Conservation (phyloP, 2,329 filamentous ascomycete genomes). For the Macrophomina pseudophaseolina region DNA sequence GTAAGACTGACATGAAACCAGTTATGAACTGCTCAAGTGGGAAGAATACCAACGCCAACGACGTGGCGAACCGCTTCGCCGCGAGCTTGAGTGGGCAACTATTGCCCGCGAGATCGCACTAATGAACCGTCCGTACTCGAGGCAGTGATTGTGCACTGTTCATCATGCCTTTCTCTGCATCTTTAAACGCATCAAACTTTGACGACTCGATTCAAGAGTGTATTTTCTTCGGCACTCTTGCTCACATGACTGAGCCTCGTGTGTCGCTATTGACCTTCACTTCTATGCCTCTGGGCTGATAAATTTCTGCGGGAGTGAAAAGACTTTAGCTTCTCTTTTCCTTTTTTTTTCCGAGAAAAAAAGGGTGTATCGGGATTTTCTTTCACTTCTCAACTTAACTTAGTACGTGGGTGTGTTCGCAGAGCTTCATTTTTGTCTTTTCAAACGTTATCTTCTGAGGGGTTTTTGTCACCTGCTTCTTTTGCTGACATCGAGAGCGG, state of each 20-base stretch:
- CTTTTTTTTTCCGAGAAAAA: not conserved
- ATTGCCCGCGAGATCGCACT: constrained; percentile 88
- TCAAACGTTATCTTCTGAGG: not conserved
- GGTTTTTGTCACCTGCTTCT: not conserved
- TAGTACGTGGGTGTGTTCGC: not conserved
- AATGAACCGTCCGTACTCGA: constrained; percentile 93
- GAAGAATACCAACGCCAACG: constrained; percentile 75
- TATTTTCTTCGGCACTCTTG: not conserved
- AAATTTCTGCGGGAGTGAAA: not conserved
- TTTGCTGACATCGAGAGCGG: not conserved
- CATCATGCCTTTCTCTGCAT: not conserved
- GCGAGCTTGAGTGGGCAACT: constrained; percentile 90
- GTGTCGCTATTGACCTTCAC: constrained; percentile 2
- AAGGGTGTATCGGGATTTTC: not conserved
- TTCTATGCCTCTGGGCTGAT: not conserved
- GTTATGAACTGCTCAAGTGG: constrained; percentile 91
- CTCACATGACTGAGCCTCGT: not conserved
- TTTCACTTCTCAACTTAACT: not conserved
- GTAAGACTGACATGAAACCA: constrained; percentile 34
- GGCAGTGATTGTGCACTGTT: constrained; percentile 37
- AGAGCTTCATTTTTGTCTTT: constrained; percentile 1
- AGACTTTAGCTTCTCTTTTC: not conserved
- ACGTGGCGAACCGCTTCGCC: constrained; percentile 60
- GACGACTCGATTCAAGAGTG: not conserved
- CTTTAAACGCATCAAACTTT: not conserved